phyloP scores from a whole-genome alignment of 2,329 filamentous ascomycete species.

The Aspergillus fructus region DNA sequence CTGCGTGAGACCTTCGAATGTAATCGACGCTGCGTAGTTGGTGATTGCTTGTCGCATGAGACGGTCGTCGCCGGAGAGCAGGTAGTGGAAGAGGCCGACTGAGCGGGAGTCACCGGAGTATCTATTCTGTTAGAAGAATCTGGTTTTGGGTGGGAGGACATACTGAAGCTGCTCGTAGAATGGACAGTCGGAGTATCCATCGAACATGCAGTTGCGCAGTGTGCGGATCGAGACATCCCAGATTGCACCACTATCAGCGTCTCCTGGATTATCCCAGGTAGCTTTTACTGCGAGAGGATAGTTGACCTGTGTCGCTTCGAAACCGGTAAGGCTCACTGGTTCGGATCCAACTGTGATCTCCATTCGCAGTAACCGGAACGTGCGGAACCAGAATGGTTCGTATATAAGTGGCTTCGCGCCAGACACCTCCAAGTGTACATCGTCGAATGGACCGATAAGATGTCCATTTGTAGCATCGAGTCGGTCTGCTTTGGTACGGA shows the following conservation, averaged over 20 bases:
- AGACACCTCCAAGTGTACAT: slow-evolving; percentile 27
- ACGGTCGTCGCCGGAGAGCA: slow-evolving; percentile 33
- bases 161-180: slow-evolving; percentile 40
- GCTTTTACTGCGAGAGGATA: slow-evolving; percentile 38
- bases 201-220: slow-evolving; percentile 37
- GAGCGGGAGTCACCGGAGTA: slow-evolving; percentile 27
- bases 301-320: slow-evolving; percentile 35
- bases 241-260: slow-evolving; percentile 19
- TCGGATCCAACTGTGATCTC: slow-evolving; percentile 25
- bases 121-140: slow-evolving; percentile 1
- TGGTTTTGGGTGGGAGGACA: not conserved
- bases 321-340: slow-evolving; percentile 24
- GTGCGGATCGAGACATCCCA: slow-evolving; percentile 36
- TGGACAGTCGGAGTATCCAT: slow-evolving; percentile 36
- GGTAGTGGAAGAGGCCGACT: slow-evolving; percentile 32
- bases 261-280: slow-evolving; percentile 15
- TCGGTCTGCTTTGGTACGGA: slow-evolving; percentile 40
- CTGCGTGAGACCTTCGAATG: slow-evolving; percentile 29
- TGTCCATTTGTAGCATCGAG: slow-evolving; percentile 31
- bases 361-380: slow-evolving; percentile 37
- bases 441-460: slow-evolving; percentile 41
- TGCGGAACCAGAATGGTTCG: slow-evolving; percentile 45
- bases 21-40: slow-evolving; percentile 30
- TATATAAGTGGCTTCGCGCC: slow-evolving; percentile 19
- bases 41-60: slow-evolving; percentile 34